phyloP scores from a whole-genome alignment of 768 basidiomycete species.

The Nidula microcarpa region DNA sequence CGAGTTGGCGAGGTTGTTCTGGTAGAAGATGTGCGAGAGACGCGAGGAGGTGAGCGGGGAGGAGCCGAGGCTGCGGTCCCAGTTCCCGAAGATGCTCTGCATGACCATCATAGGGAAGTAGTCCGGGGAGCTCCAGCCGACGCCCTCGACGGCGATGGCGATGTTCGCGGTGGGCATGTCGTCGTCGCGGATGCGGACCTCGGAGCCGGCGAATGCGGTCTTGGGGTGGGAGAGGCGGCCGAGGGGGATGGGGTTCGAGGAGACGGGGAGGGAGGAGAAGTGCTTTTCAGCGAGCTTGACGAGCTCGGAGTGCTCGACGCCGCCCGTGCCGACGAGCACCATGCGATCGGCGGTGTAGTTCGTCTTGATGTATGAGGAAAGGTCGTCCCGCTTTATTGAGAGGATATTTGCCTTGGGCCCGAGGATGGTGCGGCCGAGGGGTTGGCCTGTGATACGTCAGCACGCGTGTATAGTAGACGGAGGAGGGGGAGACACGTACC shows the following conservation, averaged over 20 bases:
- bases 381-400: conserved; percentile 90
- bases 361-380: conserved; percentile 87
- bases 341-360: conserved; percentile 99
- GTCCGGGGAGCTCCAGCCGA: conserved; percentile 96
- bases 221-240: conserved; percentile 75
- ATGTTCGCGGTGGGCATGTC: conserved; percentile 85
- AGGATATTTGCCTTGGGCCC: conserved; percentile 95
- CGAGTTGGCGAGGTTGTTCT: conserved; percentile 95
- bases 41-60: conserved; percentile 87
- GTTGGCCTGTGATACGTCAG: conserved; percentile 61
- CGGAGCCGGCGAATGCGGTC: conserved; percentile 86
- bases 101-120: conserved; percentile 99
- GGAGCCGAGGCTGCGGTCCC: conserved; percentile 95
- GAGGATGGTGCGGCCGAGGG: conserved; percentile 95
- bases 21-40: conserved; percentile 86
- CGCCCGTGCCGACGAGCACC: conserved; percentile 97
- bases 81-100: conserved; percentile 98
- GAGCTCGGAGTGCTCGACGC: conserved; percentile 87
- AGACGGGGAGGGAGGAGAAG: conserved; percentile 86
- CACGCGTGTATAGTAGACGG: background rate
- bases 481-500: conserved; percentile 45
- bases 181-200: conserved; percentile 95
- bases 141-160: conserved; percentile 96
- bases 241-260: conserved; percentile 83
- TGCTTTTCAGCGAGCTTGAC: conserved; percentile 95